These are phyloP conservation scores for Ilex asprella DNA, from an alignment of 257 asterid species.

Conservation along the genomic window DNA sequence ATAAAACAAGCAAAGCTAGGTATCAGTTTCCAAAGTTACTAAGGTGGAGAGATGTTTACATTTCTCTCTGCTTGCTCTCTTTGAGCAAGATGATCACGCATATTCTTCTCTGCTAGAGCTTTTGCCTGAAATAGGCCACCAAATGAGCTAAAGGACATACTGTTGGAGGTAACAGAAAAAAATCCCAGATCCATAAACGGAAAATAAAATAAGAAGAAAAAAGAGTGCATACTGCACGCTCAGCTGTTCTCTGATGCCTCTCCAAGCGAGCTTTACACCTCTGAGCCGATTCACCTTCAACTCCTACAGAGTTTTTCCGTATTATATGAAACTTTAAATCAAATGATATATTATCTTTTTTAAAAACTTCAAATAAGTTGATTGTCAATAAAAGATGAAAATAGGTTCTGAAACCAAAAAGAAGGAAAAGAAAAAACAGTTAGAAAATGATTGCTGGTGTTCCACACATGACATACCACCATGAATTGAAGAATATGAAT, in stretches of 20 bases:
- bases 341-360: constrained; percentile 1
- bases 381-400: constrained; percentile 2
- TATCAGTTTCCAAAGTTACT: constrained; percentile 17
- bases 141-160: constrained; percentile 2
- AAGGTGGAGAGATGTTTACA: constrained; percentile 36
- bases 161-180: neutral
- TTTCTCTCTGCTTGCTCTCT: constrained; percentile 82
- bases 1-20: constrained; percentile 22
- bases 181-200: constrained; percentile 3
- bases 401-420: neutral
- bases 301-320: constrained; percentile 40
- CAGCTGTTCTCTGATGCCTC: constrained; percentile 87
- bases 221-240: constrained; percentile 74
- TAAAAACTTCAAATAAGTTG: constrained; percentile 2
- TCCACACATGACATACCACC: constrained; percentile 44
- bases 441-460: constrained; percentile 6
- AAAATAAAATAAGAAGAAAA: constrained; percentile 11
- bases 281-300: constrained; percentile 82
- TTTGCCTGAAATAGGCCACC: constrained; percentile 59
- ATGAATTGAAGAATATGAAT: constrained; percentile 41
- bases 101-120: constrained; percentile 94
- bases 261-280: constrained; percentile 90
- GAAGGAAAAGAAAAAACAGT: neutral
- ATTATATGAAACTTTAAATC: constrained; percentile 12
- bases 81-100: constrained; percentile 84